Base-by-base conservation (phyloP, 2,329 filamentous ascomycete genomes). In the Trichoderma sp. region DNA sequence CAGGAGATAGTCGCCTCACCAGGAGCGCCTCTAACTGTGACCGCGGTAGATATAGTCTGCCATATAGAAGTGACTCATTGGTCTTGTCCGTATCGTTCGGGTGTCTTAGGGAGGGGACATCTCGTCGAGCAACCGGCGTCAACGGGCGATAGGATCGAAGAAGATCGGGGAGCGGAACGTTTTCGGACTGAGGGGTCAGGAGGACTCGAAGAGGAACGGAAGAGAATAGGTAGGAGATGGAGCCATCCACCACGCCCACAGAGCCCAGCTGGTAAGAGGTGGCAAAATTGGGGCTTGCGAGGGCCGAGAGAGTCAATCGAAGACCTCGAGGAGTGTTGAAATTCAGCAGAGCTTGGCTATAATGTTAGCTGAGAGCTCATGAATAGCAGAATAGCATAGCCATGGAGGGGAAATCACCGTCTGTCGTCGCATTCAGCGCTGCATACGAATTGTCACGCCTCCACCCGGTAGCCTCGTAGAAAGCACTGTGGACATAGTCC, bases 191-290 rank as follows among this genome's bases (percentile, higher is more conserved):
- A 12, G 87, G 89, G 12, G 86, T 81, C 86, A 94, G 74, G 83
- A 88, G 83, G 66, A 91, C 86, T 51, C 86, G 84, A 71, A 98
- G 87, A 14, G 94, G 91, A 9, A 96, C 86, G 3, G 94, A 97
- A 63, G 94, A 97, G 84, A 97, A 98, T 69, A 99, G 89, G 83
- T 98, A 99, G 15, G 95, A 97, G 71, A 99, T 89, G n/a, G 94
- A 97, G 80, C 96, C 96, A 83, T 98, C 95, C 66, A 99, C 95
- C 43, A 97, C 87, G 73, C 95, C 96, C 18, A 97, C 88, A 56
- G 92, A 97, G 73, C 94, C 94, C 58, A 99, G 89, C 56, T 93
- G 92, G 82, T 99, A 99, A 47, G 94, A 95, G 18, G 95, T 97
- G 28, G 95, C 95, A 78, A 98, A 98, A 81, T 97, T 94, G 9